These are phyloP conservation scores for Fusarium lateritium DNA, from an alignment of 2,329 filamentous ascomycete species.

Conservation along the genomic window DNA sequence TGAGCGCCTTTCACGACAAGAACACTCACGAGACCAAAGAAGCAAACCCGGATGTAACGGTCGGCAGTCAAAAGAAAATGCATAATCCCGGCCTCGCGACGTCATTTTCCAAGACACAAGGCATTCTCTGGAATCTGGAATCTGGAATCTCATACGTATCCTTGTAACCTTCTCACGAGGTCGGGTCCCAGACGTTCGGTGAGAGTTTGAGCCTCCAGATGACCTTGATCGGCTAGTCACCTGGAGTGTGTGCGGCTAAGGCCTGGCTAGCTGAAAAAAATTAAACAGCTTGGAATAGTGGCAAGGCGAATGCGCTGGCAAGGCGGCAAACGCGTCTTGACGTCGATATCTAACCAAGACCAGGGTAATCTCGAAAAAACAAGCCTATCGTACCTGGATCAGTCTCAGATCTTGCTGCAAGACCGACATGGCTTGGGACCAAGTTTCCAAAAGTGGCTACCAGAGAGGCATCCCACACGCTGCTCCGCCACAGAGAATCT, in stretches of 20 bases:
- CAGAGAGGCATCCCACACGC: constrained; percentile 47
- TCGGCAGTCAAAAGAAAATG: constrained; percentile 29
- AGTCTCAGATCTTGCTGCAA: constrained; percentile 43
- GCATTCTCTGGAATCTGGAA: constrained; percentile 32
- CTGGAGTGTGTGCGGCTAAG: constrained; percentile 25
- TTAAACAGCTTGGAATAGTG: constrained; percentile 39
- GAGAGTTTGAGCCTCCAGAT: constrained; percentile 33
- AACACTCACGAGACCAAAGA: constrained; percentile 38
- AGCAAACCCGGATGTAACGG: constrained; percentile 33
- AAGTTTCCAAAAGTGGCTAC: constrained; percentile 44
- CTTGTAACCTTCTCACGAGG: constrained; percentile 34
- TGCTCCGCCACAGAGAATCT: constrained; percentile 57
- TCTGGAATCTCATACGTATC: constrained; percentile 8
- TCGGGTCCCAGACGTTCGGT: constrained; percentile 39
- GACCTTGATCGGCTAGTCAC: constrained; percentile 22
- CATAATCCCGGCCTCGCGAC: constrained; percentile 29
- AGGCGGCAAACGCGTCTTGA: constrained; percentile 46
- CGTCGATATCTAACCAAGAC: constrained; percentile 20
- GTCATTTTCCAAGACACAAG: constrained; percentile 36
- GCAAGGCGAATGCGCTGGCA: constrained; percentile 48
- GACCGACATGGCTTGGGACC: constrained; percentile 37
- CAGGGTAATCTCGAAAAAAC: constrained; percentile 20
- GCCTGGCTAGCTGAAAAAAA: constrained; percentile 45
- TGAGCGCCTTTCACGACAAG: constrained; percentile 18
- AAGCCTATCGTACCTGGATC: constrained; percentile 34